Evolutionary conservation across 2,329 filamentous ascomycete genomes (phyloP).

Genomic region (Venturia pyrina): DNA sequence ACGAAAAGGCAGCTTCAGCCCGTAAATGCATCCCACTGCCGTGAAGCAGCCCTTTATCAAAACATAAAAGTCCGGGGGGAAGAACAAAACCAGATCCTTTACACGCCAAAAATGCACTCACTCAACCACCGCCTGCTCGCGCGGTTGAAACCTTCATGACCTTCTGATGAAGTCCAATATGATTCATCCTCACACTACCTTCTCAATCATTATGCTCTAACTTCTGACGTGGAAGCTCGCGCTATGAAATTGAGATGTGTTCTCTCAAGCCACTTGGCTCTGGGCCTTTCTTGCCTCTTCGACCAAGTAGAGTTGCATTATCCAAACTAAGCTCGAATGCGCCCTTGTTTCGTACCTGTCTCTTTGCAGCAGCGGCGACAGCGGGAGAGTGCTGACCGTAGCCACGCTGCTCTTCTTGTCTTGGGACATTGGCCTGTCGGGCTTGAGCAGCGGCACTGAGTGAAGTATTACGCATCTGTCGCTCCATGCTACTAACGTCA

Average conservation of each 20-base stretch:
- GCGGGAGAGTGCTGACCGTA: slow-evolving; percentile 84
- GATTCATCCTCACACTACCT: not conserved
- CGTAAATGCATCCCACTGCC: not conserved
- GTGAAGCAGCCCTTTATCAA: not conserved
- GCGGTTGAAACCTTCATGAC: not conserved
- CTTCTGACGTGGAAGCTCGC: not conserved
- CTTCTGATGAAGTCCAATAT: not conserved
- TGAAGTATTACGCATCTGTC: slow-evolving; percentile 76
- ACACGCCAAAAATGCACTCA: not conserved
- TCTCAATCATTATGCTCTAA: not conserved
- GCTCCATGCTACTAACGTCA: slow-evolving; percentile 67
- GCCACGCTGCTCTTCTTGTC: slow-evolving; percentile 47
- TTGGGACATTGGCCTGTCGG: slow-evolving; percentile 45
- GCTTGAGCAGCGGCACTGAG: slow-evolving; percentile 57
- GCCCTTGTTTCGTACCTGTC: slow-evolving; percentile 68
- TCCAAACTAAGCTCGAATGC: slow-evolving; percentile 88
- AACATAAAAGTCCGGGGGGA: not conserved
- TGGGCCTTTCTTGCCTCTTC: slow-evolving; percentile 44
- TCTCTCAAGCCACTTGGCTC: slow-evolving; percentile 37
- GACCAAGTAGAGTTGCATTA: slow-evolving; percentile 78
- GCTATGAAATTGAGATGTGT: slow-evolving; percentile 9
- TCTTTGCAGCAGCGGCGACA: slow-evolving; percentile 73
- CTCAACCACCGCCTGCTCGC: not conserved
- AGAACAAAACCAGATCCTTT: not conserved
- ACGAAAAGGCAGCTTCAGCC: not conserved